phyloP scores from a whole-genome alignment of 441 rosid genomes.

The Populus trichocarpa region DNA sequence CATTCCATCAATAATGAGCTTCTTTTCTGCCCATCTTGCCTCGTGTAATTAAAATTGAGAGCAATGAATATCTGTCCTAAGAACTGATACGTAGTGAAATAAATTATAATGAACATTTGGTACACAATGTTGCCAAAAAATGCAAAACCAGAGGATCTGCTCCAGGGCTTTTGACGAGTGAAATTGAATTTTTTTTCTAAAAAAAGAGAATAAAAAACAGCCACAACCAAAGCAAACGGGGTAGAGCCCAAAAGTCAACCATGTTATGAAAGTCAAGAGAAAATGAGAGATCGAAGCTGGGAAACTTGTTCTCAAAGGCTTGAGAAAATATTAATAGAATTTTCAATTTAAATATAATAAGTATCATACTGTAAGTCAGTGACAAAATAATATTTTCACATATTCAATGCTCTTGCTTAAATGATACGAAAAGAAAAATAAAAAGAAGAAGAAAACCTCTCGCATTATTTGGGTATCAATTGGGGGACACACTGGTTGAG shows the following conservation, averaged over 20 bases:
- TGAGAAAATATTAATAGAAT: neutral
- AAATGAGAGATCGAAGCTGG: too few relatives aligned
- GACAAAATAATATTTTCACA: neutral
- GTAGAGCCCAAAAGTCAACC: neutral
- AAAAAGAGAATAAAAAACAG: too few relatives aligned
- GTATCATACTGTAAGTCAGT: neutral
- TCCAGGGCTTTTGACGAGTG: neutral
- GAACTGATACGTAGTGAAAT: neutral
- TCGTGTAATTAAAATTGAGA: neutral
- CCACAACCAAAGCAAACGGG: neutral
- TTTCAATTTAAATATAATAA: neutral
- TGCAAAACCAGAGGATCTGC: neutral
- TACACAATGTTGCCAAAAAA: neutral
- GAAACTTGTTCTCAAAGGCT: neutral
- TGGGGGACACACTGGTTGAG: neutral
- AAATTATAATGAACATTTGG: neutral
- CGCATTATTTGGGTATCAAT: too few relatives aligned
- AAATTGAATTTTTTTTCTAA: neutral
- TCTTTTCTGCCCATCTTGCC: neutral
- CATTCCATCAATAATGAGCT: neutral
- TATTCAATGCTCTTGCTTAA: neutral
- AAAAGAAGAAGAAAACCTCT: too few relatives aligned
- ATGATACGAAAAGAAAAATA: neutral
- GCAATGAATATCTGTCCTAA: neutral
- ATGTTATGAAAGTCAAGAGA: too few relatives aligned